These are phyloP conservation scores for Coemansia sp. DNA, from an alignment of 192 early-diverging fungal genomes.

Conservation along the genomic window DNA sequence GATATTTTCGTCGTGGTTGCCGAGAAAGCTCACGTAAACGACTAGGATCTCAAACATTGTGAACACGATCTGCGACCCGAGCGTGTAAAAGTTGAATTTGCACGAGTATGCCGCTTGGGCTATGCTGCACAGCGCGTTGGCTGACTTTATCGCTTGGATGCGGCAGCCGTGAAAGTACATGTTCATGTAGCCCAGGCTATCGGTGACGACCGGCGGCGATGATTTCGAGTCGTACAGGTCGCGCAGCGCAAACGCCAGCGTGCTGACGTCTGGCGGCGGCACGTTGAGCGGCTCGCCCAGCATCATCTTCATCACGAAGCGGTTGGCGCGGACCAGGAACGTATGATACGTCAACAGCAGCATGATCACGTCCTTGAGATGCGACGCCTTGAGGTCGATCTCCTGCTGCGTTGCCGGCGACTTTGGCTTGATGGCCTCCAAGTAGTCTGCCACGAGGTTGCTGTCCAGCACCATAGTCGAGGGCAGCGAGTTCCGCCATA, in stretches of 20 bases:
- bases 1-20: slow-evolving; percentile 26
- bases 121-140: slow-evolving; percentile 37
- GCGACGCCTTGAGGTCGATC: slow-evolving; percentile 35
- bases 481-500: slow-evolving; percentile 38
- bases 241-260: slow-evolving; percentile 35
- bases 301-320: slow-evolving; percentile 48
- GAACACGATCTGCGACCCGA: slow-evolving; percentile 31
- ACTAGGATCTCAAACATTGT: slow-evolving; percentile 28
- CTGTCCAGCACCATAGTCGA: slow-evolving; percentile 24
- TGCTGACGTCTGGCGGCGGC: slow-evolving; percentile 41
- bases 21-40: slow-evolving; percentile 30
- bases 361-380: slow-evolving; percentile 36
- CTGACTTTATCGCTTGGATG: slow-evolving; percentile 31
- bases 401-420: slow-evolving; percentile 28
- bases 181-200: slow-evolving; percentile 35
- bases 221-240: slow-evolving; percentile 37
- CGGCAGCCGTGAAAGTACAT: slow-evolving; percentile 46
- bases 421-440: slow-evolving; percentile 19
- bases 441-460: slow-evolving; percentile 30
- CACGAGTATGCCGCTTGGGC: slow-evolving; percentile 31
- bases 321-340: slow-evolving; percentile 42
- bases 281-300: slow-evolving; percentile 37
- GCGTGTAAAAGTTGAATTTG: slow-evolving; percentile 43
- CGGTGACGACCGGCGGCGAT: slow-evolving; percentile 14
- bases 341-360: slow-evolving; percentile 43